phyloP scores from a whole-genome alignment of 2,329 filamentous ascomycete species.

The Aspergillus sp. region DNA sequence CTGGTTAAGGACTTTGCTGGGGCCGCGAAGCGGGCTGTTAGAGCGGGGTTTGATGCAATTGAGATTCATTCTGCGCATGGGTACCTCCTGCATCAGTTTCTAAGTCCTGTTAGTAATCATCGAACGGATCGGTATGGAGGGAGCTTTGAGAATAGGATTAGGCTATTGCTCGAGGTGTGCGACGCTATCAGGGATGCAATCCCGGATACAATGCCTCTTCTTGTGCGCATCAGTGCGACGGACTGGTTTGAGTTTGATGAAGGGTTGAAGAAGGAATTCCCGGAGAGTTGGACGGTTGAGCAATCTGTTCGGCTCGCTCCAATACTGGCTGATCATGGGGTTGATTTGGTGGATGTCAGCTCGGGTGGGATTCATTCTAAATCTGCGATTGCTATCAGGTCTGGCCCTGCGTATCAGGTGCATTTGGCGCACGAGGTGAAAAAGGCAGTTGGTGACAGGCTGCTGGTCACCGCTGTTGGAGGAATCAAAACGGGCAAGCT shows the following conservation, averaged over 20 bases:
- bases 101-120: constrained; percentile 25
- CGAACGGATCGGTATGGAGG: constrained; percentile 29
- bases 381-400: constrained; percentile 18
- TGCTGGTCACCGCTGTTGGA: constrained; percentile 26
- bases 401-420: constrained; percentile 29
- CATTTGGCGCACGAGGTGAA: constrained; percentile 28
- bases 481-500: constrained; percentile 19
- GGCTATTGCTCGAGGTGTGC: constrained; percentile 14
- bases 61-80: constrained; percentile 32
- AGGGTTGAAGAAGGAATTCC: constrained; percentile 15
- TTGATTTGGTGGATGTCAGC: constrained; percentile 8
- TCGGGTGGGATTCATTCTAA: constrained; percentile 7
- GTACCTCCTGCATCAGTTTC: constrained; percentile 30
- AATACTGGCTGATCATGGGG: constrained; percentile 15
- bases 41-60: constrained; percentile 37
- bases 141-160: constrained; percentile 16
- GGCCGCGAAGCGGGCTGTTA: constrained; percentile 38
- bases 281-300: constrained; percentile 23
- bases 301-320: constrained; percentile 12
- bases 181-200: constrained; percentile 43
- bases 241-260: constrained; percentile 60
- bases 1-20: constrained; percentile 25
- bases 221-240: constrained; percentile 62
- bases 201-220: constrained; percentile 58
- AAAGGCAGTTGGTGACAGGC: constrained; percentile 22